Percentiles rank a stretch among this genome's conserved stretches.
These are phyloP conservation scores for Colletotrichum euphorbiae DNA, from an alignment of 2,329 filamentous ascomycete genomes.

Conservation along the genomic window DNA sequence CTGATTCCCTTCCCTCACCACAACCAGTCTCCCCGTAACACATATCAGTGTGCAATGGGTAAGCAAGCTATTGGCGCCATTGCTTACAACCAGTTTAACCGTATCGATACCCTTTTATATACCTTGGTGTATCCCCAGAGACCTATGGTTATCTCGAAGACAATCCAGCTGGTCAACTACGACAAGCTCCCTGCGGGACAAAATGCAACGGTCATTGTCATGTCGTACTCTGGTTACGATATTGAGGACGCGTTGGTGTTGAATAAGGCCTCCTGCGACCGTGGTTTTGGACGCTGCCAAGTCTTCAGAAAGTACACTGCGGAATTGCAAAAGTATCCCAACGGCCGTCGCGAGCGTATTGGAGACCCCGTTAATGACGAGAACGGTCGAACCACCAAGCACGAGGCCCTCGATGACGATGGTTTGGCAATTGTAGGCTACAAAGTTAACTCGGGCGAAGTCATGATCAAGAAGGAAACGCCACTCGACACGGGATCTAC, in stretches of 20 bases:
- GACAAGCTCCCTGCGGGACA: constrained; percentile 97
- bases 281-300: constrained; percentile 95
- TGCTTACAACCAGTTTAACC: constrained; percentile 96
- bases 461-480: constrained; percentile 90
- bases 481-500: constrained; percentile 82
- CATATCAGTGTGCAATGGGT: constrained; percentile 99
- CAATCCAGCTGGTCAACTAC: constrained; percentile 96
- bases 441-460: constrained; percentile 80
- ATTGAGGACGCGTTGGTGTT: constrained; percentile 97
- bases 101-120: constrained; percentile 95
- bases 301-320: constrained; percentile 96
- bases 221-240: constrained; percentile 99
- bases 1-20: constrained; percentile 98
- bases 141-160: constrained; percentile 96
- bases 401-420: constrained; percentile 82
- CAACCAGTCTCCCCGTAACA: constrained; percentile 98
- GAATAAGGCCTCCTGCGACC: constrained; percentile 95
- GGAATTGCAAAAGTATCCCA: constrained; percentile 88
- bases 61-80: constrained; percentile 99
- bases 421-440: constrained; percentile 90
- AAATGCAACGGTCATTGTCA: constrained; percentile 97
- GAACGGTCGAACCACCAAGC: constrained; percentile 75
- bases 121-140: constrained; percentile 98
- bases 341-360: constrained; percentile 77
- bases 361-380: constrained; percentile 66